phyloP scores from a whole-genome alignment of 2,329 filamentous ascomycete species.

The Epichloe coenophiala region DNA sequence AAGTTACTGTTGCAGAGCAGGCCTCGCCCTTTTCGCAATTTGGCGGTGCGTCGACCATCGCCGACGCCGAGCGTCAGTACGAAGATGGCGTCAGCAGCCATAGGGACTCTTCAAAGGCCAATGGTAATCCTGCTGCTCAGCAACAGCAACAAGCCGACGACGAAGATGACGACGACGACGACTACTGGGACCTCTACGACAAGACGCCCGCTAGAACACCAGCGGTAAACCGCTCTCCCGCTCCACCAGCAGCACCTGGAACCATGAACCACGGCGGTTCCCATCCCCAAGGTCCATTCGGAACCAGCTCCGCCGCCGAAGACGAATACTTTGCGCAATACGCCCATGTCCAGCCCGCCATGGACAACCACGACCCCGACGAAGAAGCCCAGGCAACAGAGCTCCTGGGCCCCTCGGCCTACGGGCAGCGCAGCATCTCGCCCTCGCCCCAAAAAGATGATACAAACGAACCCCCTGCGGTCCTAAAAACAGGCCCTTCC shows the following conservation, averaged over 20 bases:
- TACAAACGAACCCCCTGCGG: conserved; percentile 13
- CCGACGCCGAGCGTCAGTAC: conserved; percentile 48
- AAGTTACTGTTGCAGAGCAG: conserved; percentile 48
- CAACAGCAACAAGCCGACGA: not conserved
- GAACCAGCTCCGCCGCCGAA: conserved; percentile 32
- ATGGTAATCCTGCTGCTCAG: conserved; percentile 5
- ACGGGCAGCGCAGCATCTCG: conserved; percentile 7
- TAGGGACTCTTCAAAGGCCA: conserved; percentile 9
- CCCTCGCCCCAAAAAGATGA: not conserved
- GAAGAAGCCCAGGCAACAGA: conserved; percentile 35
- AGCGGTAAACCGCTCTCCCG: conserved; percentile 47
- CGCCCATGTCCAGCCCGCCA: conserved; percentile 62
- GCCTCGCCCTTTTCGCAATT: conserved; percentile 41
- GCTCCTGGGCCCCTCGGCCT: conserved; percentile 20
- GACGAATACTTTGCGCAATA: conserved; percentile 68
- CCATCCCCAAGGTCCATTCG: conserved; percentile 10
- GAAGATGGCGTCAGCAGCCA: conserved; percentile 17
- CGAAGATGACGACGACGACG: conserved; percentile 38
- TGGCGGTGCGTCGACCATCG: conserved; percentile 36
- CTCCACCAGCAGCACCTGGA: conserved; percentile 28
- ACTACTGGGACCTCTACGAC: conserved; percentile 72
- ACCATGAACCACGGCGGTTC: conserved; percentile 9
- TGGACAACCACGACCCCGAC: conserved; percentile 72
- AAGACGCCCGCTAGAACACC: conserved; percentile 54
- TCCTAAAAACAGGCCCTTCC: not conserved